phyloP scores from a whole-genome alignment of 768 basidiomycete species.

The Boletus sp. region DNA sequence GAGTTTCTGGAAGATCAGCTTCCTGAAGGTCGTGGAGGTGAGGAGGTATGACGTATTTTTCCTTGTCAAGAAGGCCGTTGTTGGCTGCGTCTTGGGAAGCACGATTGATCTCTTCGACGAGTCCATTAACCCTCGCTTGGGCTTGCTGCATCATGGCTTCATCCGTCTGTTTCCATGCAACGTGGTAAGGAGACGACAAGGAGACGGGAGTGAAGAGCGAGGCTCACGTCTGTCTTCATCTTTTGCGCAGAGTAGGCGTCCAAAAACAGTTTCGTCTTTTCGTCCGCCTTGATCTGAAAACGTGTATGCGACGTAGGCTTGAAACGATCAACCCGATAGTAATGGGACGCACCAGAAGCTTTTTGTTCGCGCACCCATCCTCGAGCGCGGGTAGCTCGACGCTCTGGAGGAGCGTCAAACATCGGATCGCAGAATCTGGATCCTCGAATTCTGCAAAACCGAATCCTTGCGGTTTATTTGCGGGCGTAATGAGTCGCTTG shows the following conservation, averaged over 20 bases:
- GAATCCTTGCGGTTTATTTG: slow-evolving; percentile 93
- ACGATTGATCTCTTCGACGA: slow-evolving; percentile 70
- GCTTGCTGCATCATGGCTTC: slow-evolving; percentile 62
- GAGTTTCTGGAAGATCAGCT: slow-evolving; percentile 92
- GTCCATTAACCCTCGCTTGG: slow-evolving; percentile 57
- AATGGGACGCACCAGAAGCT: slow-evolving; percentile 58
- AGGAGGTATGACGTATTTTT: slow-evolving; percentile 89
- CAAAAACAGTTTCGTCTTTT: slow-evolving; percentile 85
- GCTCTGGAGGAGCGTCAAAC: slow-evolving; percentile 59
- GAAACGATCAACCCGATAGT: slow-evolving; percentile 9
- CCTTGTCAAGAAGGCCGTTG: slow-evolving; percentile 72
- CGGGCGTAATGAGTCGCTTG: slow-evolving; percentile 88
- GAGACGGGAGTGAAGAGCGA: neutral
- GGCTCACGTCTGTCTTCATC: slow-evolving; percentile 76
- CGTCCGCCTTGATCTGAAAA: slow-evolving; percentile 86
- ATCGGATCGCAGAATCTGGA: slow-evolving; percentile 85
- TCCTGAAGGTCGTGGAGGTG: slow-evolving; percentile 96
- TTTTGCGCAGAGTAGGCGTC: slow-evolving; percentile 81
- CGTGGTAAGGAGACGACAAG: neutral
- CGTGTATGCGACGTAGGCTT: slow-evolving; percentile 38
- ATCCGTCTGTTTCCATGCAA: slow-evolving; percentile 50
- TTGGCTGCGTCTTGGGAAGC: slow-evolving; percentile 72
- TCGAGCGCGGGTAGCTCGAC: slow-evolving; percentile 61
- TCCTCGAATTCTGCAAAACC: slow-evolving; percentile 97
- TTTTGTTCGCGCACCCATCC: slow-evolving; percentile 59